Base-by-base conservation (phyloP, 805 yeast species). In the Candida coquimbonensis region DNA sequence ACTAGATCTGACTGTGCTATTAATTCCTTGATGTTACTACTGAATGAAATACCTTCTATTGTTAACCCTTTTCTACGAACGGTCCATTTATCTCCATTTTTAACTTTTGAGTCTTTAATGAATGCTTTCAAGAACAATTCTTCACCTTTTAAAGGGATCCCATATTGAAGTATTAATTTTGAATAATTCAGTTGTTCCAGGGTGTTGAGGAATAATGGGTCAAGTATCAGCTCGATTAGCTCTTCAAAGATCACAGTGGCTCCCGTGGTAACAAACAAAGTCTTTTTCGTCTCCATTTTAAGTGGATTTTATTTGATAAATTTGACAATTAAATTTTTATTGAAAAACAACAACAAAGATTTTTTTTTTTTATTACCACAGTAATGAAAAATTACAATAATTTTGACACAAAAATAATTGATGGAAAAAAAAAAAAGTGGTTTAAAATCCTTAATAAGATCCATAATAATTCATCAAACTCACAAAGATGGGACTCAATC, bases 241-340 rank as follows among this genome's bases (percentile, higher is more conserved):
- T 59, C 65, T 11, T 73, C 70, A 59, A 91, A 91, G 0, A 95
- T 83, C 19, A 85, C 90, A 0, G 97, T 90, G 2, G 96, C 97
- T 1, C 98, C 98, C 4, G 95, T 84, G 0, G 95, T 83, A 6
- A 90, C 82, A 32, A 90, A 66, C 2, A 66, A 41, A 0, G 59
- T 47, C 27, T 45, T 43, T 13, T n/a, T 34, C 46, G 39, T 43
- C 21, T n/a, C 35, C 19, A 17, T 17, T 17, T 17, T 17, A 17
- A 17, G 19, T 17, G 19, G 3, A 17, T 17, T 17, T 17, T 17
- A n/a, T n/a, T n/a, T n/a, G n/a, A n/a, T n/a, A n/a, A 3, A 17
- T 17, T 17, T 17, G 19, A 17, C 19, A 17, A 17, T 17, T 17
- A 17, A n/a, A n/a, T n/a, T n/a, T 17, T 17, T 17, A 17, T 17